A percentile compares a stretch with the other conserved stretches of the same genome.
Conservation (phyloP, 768 basidiomycete genomes). For the Cubamyces sp. region DNA sequence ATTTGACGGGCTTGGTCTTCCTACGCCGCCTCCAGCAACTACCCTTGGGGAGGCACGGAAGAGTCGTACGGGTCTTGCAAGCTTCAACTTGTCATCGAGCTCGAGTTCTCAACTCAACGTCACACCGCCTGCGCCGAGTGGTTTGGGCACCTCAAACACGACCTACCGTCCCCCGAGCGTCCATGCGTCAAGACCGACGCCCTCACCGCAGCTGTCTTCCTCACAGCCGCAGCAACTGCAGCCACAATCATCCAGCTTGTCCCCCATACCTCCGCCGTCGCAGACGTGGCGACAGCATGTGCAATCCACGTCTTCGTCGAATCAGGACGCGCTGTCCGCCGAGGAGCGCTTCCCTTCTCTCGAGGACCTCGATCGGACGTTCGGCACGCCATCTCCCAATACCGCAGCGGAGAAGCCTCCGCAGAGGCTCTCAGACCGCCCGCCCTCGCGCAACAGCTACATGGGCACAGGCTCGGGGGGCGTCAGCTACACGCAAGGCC, state of each 20-base stretch:
- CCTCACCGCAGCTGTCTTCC: slow-evolving; percentile 23
- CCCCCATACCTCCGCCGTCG: slow-evolving; percentile 17
- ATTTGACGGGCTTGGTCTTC: slow-evolving; percentile 73
- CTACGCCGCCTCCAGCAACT: slow-evolving; percentile 53
- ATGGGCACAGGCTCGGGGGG: slow-evolving; percentile 5
- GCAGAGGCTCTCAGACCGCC: slow-evolving; percentile 18
- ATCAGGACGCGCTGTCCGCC: slow-evolving; percentile 46
- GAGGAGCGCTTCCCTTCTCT: slow-evolving; percentile 87
- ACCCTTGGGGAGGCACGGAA: slow-evolving; percentile 80
- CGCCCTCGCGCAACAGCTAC: slow-evolving; percentile 23
- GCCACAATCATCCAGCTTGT: slow-evolving; percentile 17
- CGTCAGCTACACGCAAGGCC: slow-evolving; percentile 4
- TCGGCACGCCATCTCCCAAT: slow-evolving; percentile 36
- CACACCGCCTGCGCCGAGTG: slow-evolving; percentile 5
- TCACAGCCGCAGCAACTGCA: slow-evolving; percentile 26
- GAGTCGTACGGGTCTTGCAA: slow-evolving; percentile 68
- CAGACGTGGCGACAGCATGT: slow-evolving; percentile 24
- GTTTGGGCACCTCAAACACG: slow-evolving; percentile 31
- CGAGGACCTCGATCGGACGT: slow-evolving; percentile 75
- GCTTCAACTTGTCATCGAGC: slow-evolving; percentile 31
- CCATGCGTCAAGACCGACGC: slow-evolving; percentile 30
- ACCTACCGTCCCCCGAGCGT: slow-evolving; percentile 33
- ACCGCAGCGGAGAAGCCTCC: slow-evolving; percentile 4
- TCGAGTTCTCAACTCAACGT: slow-evolving; percentile 8
- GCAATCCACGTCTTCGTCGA: slow-evolving; percentile 6